phyloP scores from a whole-genome alignment of 169 alveolate genomes.

The Plasmodium vinckei region DNA sequence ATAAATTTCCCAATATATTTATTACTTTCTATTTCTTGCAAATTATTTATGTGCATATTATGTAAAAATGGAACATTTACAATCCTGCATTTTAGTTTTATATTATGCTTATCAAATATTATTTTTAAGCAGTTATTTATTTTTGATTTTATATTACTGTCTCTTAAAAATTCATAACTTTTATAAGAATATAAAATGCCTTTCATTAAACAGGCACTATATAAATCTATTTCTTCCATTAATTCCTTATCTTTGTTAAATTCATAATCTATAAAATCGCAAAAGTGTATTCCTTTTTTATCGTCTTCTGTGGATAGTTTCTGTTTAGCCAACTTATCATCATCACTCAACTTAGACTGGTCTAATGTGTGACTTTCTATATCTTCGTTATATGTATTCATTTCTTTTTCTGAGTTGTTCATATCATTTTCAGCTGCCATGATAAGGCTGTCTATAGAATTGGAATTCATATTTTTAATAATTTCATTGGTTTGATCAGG shows the following conservation, averaged over 20 bases:
- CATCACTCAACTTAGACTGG: background rate
- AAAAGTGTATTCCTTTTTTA: background rate
- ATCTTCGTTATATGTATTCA: too few relatives aligned
- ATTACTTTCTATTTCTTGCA: slow-evolving; percentile 54
- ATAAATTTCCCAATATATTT: slow-evolving; percentile 63
- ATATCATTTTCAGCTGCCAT: background rate
- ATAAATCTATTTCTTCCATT: slow-evolving; percentile 50
- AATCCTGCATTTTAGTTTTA: slow-evolving; percentile 52
- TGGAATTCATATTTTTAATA: background rate
- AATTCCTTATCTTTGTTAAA: slow-evolving; percentile 34
- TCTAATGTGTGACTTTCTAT: too few relatives aligned
- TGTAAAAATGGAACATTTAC: slow-evolving; percentile 48
- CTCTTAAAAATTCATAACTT: slow-evolving; percentile 31
- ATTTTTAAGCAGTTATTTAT: slow-evolving; percentile 65
- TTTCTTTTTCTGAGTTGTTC: background rate
- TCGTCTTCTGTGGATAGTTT: background rate
- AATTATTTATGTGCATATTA: slow-evolving; percentile 31
- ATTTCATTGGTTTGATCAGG: background rate
- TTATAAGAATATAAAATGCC: slow-evolving; percentile 49
- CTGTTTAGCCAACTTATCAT: too few relatives aligned
- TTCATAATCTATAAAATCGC: slow-evolving; percentile 45
- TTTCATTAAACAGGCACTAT: slow-evolving; percentile 56
- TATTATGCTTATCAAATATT: slow-evolving; percentile 53
- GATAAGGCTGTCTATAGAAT: background rate
- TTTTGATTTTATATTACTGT: slow-evolving; percentile 30